Base-by-base conservation (phyloP, 2,329 filamentous ascomycete species). In the Fusarium dlaminii region DNA sequence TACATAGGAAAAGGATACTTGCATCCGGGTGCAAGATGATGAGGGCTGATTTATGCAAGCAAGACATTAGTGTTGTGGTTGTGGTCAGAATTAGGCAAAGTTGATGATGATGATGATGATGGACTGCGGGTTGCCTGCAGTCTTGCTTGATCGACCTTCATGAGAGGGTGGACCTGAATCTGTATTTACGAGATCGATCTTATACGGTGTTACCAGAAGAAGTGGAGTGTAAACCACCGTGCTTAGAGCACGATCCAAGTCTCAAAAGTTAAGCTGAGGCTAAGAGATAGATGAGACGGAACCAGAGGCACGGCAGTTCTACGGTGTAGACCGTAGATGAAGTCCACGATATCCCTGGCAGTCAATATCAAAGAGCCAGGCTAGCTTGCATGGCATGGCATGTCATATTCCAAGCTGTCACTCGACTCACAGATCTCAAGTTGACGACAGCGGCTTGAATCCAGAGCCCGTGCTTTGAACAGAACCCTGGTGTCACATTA, bases 11-110 rank as follows among this genome's bases (percentile, higher is more conserved):
- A 40, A 36, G 56, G 69, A 49, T 63, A 57, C 60, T 75, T 75
- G 66, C 66, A 72, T 62, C 45, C 43, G 24, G 17, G 65, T 75
- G 62, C 63, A 63, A 67, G 68, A 65, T 67, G 69, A 65, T 66
- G 72, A 62, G 56, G 54, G 65, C 48, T 66, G 70, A 62, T 59
- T 63, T 68, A 70, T 73, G 74, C 74, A 73, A 57, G 72, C 72
- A 73, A 60, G 69, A 40, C 60, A 70, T 49, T 55, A 58, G 49
- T 45, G 49, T 42, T 60, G 42, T 32, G 30, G 60, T 65, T 39
- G 29, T 40, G 29, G 36, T 46, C 36, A 36, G 30, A n/a, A 27
- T 30, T 40, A 48, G 42, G 37, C 43, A 36, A 66, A 62, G 24
- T 29, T 37, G 27, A 36, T 67, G 52, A 68, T 39, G 27, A 36